Evolutionary conservation across 768 basidiomycete genomes (phyloP), one percentile per base, ranked within the genome.

Genomic region (Hygrophoropsis aurantiaca): DNA sequence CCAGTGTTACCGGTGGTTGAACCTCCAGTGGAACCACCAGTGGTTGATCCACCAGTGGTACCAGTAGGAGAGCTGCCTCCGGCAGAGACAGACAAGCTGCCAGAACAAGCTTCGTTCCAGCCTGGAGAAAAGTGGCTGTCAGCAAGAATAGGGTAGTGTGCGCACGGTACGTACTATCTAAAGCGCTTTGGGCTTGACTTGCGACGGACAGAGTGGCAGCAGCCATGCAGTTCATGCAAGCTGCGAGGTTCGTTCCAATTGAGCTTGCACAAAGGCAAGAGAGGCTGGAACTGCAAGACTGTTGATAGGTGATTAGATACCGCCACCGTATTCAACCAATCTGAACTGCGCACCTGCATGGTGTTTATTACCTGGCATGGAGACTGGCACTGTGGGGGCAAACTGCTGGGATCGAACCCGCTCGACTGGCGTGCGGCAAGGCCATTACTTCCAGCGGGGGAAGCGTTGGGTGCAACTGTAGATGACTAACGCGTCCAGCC

Each of bases 211-310:
- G 37, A 0, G 50, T 47, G 4, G 21, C 18, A 18, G 5, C 10
- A 26, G 44, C 47, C n/a, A 65, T 3, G 40, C 61, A 63, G 25
- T 1, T 36, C 60, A 58, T 48, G 44, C 62, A 63, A 15, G 49
- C 15, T 16, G 52, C 15, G 16, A 63, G 33, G 11, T 54, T 9
- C 7, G 23, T 47, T 19, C 53, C 53, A 16, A 62, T 11, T 15
- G 49, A 15, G 19, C 5, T 19, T 20, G 34, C 19, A n/a, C 61
- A 62, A 1, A 54, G 2, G 42, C 58, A 59, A n/a, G 3, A 42
- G 21, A 49, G 11, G 24, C 10, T 24, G 4, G 4, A 4, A 1
- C 1, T 26, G n/a, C 59, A 64, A 40, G 33, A 30, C 52, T 64
- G 25, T 5, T 46, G 2, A 25, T 15, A 15, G 3, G 35, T 11